Conservation (phyloP, 2,329 filamentous ascomycete species). For the Penicillium decumbens region DNA sequence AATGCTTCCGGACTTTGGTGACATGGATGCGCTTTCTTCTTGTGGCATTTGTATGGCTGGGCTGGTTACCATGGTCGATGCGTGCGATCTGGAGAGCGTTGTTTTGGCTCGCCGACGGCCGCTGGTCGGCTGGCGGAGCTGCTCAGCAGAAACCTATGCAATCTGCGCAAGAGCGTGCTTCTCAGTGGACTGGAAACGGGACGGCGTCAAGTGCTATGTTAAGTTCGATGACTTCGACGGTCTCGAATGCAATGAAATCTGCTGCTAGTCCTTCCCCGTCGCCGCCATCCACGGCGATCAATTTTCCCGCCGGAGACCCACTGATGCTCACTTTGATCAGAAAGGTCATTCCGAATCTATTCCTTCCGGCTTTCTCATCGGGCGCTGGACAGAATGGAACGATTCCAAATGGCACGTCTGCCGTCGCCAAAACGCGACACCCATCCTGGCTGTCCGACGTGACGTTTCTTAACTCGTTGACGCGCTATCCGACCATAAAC, state of each 20-base stretch:
- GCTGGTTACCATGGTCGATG: conserved; percentile 84
- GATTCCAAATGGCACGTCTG: conserved; percentile 25
- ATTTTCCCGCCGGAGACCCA: conserved; percentile 43
- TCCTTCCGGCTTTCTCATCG: conserved; percentile 31
- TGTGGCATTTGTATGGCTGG: conserved; percentile 82
- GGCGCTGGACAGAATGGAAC: conserved; percentile 24
- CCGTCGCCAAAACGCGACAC: conserved; percentile 33
- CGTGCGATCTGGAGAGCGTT: conserved; percentile 86
- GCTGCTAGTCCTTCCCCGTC: conserved; percentile 26
- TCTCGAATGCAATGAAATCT: conserved; percentile 24
- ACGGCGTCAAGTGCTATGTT: conserved; percentile 19
- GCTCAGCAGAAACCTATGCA: conserved; percentile 15
- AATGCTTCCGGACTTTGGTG: conserved; percentile 65
- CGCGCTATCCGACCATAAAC: conserved; percentile 68
- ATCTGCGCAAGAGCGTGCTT: conserved; percentile 17
- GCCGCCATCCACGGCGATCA: conserved; percentile 39
- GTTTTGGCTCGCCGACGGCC: conserved; percentile 87
- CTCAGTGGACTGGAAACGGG: conserved; percentile 25
- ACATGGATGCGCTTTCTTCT: conserved; percentile 74
- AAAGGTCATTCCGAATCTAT: conserved; percentile 37
- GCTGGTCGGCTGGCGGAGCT: conserved; percentile 49
- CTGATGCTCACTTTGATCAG: conserved; percentile 46
- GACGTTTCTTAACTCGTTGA: conserved; percentile 53
- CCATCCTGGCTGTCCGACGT: conserved; percentile 57
- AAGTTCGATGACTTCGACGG: conserved; percentile 21